phyloP scores from a whole-genome alignment of 192 early-diverging fungal species.

The Entomortierella parvispora region DNA sequence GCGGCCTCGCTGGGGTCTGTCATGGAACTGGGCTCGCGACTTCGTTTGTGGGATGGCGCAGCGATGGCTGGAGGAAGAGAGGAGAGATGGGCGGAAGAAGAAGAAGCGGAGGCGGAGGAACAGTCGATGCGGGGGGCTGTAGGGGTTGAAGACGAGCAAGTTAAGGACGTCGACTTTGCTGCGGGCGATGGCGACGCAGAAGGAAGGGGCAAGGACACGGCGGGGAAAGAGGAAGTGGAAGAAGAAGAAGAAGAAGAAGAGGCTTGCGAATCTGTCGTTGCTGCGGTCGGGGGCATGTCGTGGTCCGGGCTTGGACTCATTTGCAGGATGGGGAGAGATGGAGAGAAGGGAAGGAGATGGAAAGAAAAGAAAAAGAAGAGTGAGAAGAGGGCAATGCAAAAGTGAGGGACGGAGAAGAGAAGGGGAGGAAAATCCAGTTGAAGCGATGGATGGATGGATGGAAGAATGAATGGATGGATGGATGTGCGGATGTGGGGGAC shows the following conservation, averaged over 20 bases:
- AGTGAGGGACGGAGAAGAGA: neutral
- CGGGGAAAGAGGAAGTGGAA: neutral
- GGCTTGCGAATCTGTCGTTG: neutral
- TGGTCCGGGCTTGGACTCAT: no score
- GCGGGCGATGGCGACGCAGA: neutral
- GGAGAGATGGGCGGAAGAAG: neutral
- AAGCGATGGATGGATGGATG: neutral
- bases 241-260: neutral
- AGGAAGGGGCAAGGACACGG: neutral
- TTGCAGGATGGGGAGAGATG: neutral
- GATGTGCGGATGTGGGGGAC: no score
- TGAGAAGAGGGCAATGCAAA: neutral
- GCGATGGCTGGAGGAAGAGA: neutral
- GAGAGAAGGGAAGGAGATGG: neutral
- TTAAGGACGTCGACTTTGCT: neutral
- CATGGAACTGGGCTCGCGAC: conserved; percentile 44
- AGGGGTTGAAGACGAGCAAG: neutral
- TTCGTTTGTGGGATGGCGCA: conserved; percentile 31
- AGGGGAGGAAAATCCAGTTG: neutral
- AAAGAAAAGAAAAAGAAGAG: neutral
- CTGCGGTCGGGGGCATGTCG: neutral
- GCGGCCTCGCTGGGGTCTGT: conserved; percentile 49
- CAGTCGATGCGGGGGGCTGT: neutral
- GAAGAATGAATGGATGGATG: no score
- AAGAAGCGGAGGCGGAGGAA: neutral